These are phyloP conservation scores for Zygoascus biomembranicola DNA, from an alignment of 805 yeast genomes.

Conservation along the genomic window DNA sequence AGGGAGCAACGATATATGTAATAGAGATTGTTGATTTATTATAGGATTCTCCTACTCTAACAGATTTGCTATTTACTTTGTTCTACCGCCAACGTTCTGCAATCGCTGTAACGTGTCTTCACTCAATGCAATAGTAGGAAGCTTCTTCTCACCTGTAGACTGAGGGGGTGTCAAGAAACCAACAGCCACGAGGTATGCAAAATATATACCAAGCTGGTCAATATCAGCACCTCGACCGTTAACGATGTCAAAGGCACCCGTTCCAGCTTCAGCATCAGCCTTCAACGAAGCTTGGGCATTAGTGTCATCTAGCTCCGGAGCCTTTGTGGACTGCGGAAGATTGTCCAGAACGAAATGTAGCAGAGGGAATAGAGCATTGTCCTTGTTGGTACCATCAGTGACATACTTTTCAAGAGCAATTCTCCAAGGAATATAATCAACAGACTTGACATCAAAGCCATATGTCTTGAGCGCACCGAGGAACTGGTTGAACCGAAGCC, in stretches of 20 bases:
- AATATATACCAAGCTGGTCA: constrained; percentile 62
- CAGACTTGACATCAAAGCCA: constrained; percentile 61
- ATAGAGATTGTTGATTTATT: no score
- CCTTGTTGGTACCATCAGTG: constrained; percentile 53
- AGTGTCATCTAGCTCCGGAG: constrained; percentile 88
- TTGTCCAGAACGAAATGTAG: constrained; percentile 91
- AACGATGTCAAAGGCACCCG: constrained; percentile 53
- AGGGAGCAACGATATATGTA: not conserved
- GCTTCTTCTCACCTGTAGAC: constrained; percentile 28
- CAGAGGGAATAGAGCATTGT: constrained; percentile 85
- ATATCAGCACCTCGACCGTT: constrained; percentile 68
- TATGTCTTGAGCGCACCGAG: constrained; percentile 54
- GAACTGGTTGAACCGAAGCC: constrained; percentile 72
- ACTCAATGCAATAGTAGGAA: constrained; percentile 62
- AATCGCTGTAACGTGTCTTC: constrained; percentile 5
- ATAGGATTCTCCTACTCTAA: not conserved
- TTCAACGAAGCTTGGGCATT: constrained; percentile 69
- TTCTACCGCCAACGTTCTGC: constrained; percentile 9
- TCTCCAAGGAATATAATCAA: constrained; percentile 76
- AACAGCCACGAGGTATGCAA: constrained; percentile 68
- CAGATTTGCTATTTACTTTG: not conserved
- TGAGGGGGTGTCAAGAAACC: constrained; percentile 72
- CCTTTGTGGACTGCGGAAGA: constrained; percentile 82
- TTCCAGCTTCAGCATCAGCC: constrained; percentile 46
- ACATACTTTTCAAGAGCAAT: constrained; percentile 67